Percentiles rank a stretch among this genome's conserved stretches.
These are phyloP conservation scores for Stephanodiscus minutulus DNA, from an alignment of 108 stramenopile genomes.

Conservation along the genomic window DNA sequence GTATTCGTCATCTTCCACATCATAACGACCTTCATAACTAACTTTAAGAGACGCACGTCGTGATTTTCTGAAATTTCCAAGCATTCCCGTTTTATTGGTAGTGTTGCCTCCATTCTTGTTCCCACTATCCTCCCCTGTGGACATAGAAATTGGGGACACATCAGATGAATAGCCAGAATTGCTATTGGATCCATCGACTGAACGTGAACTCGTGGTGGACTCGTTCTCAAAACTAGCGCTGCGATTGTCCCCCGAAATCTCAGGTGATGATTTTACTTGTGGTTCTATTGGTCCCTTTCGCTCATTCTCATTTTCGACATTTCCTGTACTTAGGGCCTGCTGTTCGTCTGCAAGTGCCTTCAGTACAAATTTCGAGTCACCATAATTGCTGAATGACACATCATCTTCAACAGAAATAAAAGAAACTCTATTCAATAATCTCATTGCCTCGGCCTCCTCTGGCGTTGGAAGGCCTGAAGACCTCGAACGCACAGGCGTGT, in stretches of 20 bases:
- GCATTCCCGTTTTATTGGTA: slow-evolving; percentile 18
- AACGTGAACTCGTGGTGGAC: slow-evolving; percentile 41
- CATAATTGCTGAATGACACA: not conserved
- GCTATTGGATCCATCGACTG: slow-evolving; percentile 14
- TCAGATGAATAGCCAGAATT: slow-evolving; percentile 5
- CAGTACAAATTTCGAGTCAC: not conserved
- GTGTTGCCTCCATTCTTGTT: not conserved
- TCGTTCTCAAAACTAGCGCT: slow-evolving; percentile 31
- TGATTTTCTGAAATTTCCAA: slow-evolving; percentile 19
- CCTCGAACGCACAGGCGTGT: not conserved
- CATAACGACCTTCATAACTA: slow-evolving; percentile 5
- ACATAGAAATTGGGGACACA: slow-evolving; percentile 37
- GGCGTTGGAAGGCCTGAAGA: slow-evolving; percentile 18
- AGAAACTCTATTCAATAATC: slow-evolving; percentile 18
- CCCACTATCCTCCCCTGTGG: slow-evolving; percentile 8
- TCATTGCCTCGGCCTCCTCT: slow-evolving; percentile 20
- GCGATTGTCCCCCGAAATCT: slow-evolving; percentile 16
- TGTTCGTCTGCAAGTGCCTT: not conserved
- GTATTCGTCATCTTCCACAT: slow-evolving; percentile 21
- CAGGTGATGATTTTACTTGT: not conserved
- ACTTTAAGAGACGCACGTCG: not conserved
- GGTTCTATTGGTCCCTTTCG: not conserved
- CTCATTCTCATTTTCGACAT: not conserved
- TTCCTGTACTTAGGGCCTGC: not conserved
- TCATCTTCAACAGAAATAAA: slow-evolving; percentile 28